Conservation (phyloP, 2,329 filamentous ascomycete species). For the Magnaporthales sp. region DNA sequence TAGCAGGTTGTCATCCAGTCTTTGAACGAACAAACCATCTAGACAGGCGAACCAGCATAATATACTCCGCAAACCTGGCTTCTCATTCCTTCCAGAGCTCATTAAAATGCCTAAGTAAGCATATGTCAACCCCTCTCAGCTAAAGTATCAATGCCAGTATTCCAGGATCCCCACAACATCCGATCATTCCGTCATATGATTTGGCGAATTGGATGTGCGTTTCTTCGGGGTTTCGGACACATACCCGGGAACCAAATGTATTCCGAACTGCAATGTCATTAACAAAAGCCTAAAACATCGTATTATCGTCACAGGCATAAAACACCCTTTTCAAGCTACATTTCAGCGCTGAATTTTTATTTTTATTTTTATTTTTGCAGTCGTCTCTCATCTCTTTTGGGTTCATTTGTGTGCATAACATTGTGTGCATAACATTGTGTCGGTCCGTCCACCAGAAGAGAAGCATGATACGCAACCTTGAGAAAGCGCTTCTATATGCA, state of each 20-base stretch:
- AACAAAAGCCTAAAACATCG: background rate
- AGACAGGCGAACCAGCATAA: background rate
- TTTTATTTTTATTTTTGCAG: too few species aligned
- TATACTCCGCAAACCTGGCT: too few species aligned
- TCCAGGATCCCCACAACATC: background rate
- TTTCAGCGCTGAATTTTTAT: too few species aligned
- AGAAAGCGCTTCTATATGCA: too few species aligned
- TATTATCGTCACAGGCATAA: background rate
- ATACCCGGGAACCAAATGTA: background rate
- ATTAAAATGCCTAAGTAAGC: too few species aligned
- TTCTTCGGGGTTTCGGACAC: background rate
- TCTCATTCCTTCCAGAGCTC: too few species aligned
- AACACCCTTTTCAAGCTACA: too few species aligned
- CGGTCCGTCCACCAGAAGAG: too few species aligned
- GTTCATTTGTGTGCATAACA: too few species aligned
- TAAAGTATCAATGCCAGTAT: background rate
- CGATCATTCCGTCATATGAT: background rate
- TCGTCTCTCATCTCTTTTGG: too few species aligned
- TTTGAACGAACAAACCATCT: background rate
- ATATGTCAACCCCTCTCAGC: background rate
- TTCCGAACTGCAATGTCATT: background rate
- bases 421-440: too few species aligned
- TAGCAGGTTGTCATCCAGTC: background rate
- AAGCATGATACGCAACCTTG: too few species aligned
- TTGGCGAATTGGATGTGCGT: background rate